Evolutionary conservation across 352 stramenopile genomes (phyloP).

Genomic region (Globisporangium nunn): DNA sequence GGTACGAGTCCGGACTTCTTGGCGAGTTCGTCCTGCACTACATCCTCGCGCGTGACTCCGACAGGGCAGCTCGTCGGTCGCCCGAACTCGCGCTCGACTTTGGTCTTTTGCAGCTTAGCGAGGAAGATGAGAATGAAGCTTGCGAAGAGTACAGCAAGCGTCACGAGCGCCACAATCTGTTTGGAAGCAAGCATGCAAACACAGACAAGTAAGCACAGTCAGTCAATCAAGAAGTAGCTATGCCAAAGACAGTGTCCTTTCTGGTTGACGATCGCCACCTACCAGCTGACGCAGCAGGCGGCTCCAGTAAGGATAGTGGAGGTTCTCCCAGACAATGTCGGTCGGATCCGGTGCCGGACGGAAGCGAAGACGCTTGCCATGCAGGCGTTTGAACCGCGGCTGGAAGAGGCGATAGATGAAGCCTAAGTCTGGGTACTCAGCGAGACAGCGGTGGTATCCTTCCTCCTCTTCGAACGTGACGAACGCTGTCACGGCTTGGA

Average conservation of each 20-base stretch:
- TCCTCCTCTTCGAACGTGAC: constrained; percentile 85
- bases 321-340: constrained; percentile 82
- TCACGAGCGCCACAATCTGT: constrained; percentile 60
- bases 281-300: constrained; percentile 60
- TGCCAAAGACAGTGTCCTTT: not conserved
- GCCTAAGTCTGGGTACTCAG: constrained; percentile 69
- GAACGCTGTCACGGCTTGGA: constrained; percentile 66
- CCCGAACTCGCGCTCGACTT: constrained; percentile 63
- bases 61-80: constrained; percentile 53
- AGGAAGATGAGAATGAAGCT: constrained; percentile 75
- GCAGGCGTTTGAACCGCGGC: constrained; percentile 47
- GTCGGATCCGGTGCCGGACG: constrained; percentile 64
- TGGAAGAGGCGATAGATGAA: constrained; percentile 73
- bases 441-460: constrained; percentile 64
- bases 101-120: constrained; percentile 67
- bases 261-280: constrained; percentile 3
- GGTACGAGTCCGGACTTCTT: constrained; percentile 40
- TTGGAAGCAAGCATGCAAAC: too few relatives aligned
- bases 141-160: constrained; percentile 53
- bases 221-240: not conserved
- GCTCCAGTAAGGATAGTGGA: constrained; percentile 57
- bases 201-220: not conserved
- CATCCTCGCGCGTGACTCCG: constrained; percentile 46
- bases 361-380: constrained; percentile 69
- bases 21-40: constrained; percentile 61